Evolutionary conservation across 352 stramenopile genomes (phyloP).

Genomic region (Globisporangium irregulare): DNA sequence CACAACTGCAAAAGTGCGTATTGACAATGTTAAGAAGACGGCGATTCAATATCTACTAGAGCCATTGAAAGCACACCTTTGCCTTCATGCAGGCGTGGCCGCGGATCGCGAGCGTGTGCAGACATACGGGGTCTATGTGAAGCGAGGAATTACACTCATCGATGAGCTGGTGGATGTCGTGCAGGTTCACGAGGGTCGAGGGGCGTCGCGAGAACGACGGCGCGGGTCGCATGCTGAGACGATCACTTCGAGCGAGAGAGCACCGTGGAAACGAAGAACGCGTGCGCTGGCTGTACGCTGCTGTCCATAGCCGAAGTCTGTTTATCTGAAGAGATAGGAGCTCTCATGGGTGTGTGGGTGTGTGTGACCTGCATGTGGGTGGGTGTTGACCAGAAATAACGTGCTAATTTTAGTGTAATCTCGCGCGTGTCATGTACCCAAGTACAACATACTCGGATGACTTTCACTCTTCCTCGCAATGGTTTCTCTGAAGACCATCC

Average conservation of each 20-base stretch:
- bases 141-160: slow-evolving; percentile 49
- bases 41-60: not conserved
- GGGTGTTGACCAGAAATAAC: slow-evolving; percentile 1
- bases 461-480: not conserved
- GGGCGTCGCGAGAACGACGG: slow-evolving; percentile 13
- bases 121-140: slow-evolving; percentile 36
- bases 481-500: not conserved
- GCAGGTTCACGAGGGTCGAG: slow-evolving; percentile 25
- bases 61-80: slow-evolving; percentile 24
- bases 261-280: not conserved
- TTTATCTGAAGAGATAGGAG: not conserved
- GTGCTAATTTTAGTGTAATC: not conserved
- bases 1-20: slow-evolving; percentile 26
- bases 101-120: slow-evolving; percentile 58
- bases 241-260: not conserved
- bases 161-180: slow-evolving; percentile 58
- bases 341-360: not conserved
- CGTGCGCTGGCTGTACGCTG: not conserved
- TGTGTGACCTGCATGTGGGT: not conserved
- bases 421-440: not conserved
- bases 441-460: not conserved
- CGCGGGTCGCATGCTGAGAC: not conserved
- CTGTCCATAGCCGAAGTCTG: not conserved
- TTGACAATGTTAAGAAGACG: not conserved
- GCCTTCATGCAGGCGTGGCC: slow-evolving; percentile 71